Conservation (phyloP, 805 yeast genomes). For the Scheffersomyces coipomensis region DNA sequence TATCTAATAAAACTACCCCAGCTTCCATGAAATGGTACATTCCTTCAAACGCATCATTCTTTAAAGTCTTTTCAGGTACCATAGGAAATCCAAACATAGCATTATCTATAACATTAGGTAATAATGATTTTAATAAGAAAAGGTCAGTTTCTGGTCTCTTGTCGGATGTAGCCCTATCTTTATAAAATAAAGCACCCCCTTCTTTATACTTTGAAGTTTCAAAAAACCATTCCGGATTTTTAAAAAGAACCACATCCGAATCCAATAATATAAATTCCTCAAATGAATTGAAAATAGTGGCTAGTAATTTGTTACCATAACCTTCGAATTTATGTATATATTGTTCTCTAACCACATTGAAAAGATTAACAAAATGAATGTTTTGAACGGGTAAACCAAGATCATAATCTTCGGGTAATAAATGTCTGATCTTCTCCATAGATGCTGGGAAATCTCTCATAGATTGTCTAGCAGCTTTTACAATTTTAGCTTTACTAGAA, state of each 20-base stretch:
- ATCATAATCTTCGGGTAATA: conserved; percentile 16
- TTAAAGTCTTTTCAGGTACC: conserved; percentile 30
- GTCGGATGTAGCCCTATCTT: conserved; percentile 26
- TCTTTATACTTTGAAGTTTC: conserved; percentile 24
- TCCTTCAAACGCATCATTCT: conserved; percentile 24
- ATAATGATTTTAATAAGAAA: conserved; percentile 20
- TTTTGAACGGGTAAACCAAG: conserved; percentile 34
- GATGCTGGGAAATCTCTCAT: conserved; percentile 22
- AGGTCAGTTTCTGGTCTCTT: conserved; percentile 22
- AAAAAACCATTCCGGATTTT: conserved; percentile 27
- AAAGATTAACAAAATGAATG: conserved; percentile 36
- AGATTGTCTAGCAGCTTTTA: conserved; percentile 24
- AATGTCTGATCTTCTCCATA: conserved; percentile 17
- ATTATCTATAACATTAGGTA: conserved; percentile 25
- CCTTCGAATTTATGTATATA: conserved; percentile 19
- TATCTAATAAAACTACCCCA: conserved; percentile 22
- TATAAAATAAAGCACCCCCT: conserved; percentile 34
- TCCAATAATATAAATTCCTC: conserved; percentile 55
- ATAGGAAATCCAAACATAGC: conserved; percentile 33
- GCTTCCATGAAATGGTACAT: conserved; percentile 38
- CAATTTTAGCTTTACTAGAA: conserved; percentile 22
- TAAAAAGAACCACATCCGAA: conserved; percentile 47
- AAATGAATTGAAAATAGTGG: conserved; percentile 56
- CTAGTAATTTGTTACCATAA: conserved; percentile 48
- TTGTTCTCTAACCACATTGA: conserved; percentile 20